These are phyloP conservation scores for Penicillium sp. DNA, from an alignment of 2,329 filamentous ascomycete genomes.

Conservation along the genomic window DNA sequence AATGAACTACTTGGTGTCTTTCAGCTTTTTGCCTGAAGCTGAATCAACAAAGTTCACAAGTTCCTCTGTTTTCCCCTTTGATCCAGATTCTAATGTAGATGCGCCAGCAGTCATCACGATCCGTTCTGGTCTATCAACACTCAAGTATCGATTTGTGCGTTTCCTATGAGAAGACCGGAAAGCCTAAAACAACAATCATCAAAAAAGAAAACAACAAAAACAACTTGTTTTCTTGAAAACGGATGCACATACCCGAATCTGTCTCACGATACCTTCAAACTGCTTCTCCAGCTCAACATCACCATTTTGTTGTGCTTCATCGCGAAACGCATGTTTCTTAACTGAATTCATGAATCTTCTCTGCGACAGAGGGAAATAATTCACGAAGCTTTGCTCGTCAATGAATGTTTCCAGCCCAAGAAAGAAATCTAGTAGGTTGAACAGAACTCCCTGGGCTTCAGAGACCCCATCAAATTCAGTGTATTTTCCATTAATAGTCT, in stretches of 20 bases:
- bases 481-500: constrained; percentile 29
- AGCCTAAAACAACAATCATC: too few relatives aligned
- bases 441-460: constrained; percentile 39
- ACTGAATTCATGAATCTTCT: not conserved
- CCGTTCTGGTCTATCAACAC: not conserved
- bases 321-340: not conserved
- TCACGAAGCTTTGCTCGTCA: not conserved
- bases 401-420: not conserved
- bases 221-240: too few relatives aligned
- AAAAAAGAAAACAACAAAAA: too few relatives aligned
- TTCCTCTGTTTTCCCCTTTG: too few relatives aligned
- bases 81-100: not conserved
- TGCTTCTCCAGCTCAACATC: not conserved
- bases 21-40: too few relatives aligned
- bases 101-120: not conserved
- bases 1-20: too few relatives aligned
- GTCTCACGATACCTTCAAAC: too few relatives aligned
- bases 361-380: not conserved
- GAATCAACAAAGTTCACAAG: too few relatives aligned
- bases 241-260: too few relatives aligned
- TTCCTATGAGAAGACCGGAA: not conserved
- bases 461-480: constrained; percentile 32
- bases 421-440: not conserved
- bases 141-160: not conserved
- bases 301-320: not conserved